Percentiles rank a stretch among this genome's conserved stretches.
These are phyloP conservation scores for Cichorium intybus DNA, from an alignment of 140 eudicot genomes.

Conservation along the genomic window DNA sequence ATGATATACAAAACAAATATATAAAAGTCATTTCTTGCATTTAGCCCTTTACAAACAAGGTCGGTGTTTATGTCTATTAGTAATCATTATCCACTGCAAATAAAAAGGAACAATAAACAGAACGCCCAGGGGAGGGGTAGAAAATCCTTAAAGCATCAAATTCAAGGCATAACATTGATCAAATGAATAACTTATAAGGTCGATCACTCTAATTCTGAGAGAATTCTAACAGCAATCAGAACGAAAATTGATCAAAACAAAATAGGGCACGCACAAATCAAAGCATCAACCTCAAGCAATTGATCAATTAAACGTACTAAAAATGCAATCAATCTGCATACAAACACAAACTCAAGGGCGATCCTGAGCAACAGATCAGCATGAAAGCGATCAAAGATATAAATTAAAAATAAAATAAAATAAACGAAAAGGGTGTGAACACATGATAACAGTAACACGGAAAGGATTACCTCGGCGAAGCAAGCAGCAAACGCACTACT, in stretches of 20 bases:
- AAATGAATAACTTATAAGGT: background rate
- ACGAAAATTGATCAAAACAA: background rate
- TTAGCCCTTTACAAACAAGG: too few relatives aligned
- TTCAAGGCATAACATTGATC: background rate
- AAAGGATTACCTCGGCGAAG: constrained; percentile 67
- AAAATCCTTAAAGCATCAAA: too few relatives aligned
- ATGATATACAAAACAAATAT: too few relatives aligned
- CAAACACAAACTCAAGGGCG: background rate
- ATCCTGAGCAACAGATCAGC: background rate
- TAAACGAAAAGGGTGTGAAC: background rate
- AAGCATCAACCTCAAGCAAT: background rate
- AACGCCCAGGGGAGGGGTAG: too few relatives aligned
- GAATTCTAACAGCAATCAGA: background rate
- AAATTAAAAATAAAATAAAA: too few relatives aligned
- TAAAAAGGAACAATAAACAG: too few relatives aligned
- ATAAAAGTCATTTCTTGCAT: too few relatives aligned
- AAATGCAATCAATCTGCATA: background rate
- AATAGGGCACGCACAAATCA: background rate
- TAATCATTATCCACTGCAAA: too few relatives aligned
- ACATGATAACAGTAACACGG: background rate
- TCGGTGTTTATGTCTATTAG: too few relatives aligned
- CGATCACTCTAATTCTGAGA: background rate
- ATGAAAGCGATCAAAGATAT: background rate
- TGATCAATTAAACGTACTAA: background rate
- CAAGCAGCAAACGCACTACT: constrained; percentile 92